Percentiles rank a stretch among this genome's conserved stretches.
phyloP scores from a whole-genome alignment of 2,329 filamentous ascomycete genomes.

The Hymenoscyphus scutula region DNA sequence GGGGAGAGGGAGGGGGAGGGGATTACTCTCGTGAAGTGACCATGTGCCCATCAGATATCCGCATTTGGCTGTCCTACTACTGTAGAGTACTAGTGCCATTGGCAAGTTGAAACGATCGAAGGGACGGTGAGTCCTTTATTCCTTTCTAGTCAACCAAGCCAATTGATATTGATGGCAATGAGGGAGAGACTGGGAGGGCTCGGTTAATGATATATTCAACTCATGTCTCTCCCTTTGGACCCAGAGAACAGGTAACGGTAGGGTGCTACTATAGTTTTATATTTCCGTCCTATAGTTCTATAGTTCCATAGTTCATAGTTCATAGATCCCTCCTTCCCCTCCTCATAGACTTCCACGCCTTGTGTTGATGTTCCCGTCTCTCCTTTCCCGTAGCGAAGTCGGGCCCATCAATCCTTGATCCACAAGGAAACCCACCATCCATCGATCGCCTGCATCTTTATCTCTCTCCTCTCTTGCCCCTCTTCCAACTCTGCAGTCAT shows the following conservation, averaged over 20 bases:
- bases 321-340: neutral
- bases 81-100: neutral
- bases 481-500: neutral
- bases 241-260: neutral
- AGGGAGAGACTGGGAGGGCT: conserved; percentile 11
- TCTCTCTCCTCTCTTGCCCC: neutral
- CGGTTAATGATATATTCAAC: neutral
- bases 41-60: neutral
- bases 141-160: too few relatives aligned
- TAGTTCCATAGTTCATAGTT: too few relatives aligned
- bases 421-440: neutral
- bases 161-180: neutral
- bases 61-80: neutral
- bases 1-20: too few relatives aligned
- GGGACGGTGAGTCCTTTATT: neutral
- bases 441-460: neutral
- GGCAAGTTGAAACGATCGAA: neutral
- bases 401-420: neutral
- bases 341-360: neutral
- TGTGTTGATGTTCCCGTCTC: neutral
- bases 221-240: conserved; percentile 6
- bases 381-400: neutral
- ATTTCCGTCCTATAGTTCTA: neutral
- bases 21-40: neutral
- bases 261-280: too few relatives aligned